These are phyloP conservation scores for Neurospora crassa DNA, from an alignment of 2,329 filamentous ascomycete genomes.

Conservation along the genomic window DNA sequence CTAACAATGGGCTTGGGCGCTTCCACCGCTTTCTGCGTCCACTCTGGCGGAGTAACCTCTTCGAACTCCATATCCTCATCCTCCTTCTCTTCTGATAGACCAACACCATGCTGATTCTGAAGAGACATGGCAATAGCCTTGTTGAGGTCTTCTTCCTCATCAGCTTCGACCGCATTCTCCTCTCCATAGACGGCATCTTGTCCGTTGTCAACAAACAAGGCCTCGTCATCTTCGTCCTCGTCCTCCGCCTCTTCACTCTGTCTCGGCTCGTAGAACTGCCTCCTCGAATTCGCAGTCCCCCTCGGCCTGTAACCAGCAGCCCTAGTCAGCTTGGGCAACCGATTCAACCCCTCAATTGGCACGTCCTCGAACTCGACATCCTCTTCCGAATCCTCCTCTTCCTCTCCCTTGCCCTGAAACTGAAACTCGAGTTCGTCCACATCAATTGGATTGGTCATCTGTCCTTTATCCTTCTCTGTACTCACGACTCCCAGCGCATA, in stretches of 20 bases:
- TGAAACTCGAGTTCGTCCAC: slow-evolving; percentile 60
- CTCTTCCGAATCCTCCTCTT: slow-evolving; percentile 56
- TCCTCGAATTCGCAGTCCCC: slow-evolving; percentile 18
- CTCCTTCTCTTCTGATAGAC: slow-evolving; percentile 15
- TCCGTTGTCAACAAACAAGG: background rate
- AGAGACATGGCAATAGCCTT: slow-evolving; percentile 81
- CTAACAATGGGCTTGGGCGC: slow-evolving; percentile 41
- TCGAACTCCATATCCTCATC: slow-evolving; percentile 35
- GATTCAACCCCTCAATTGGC: slow-evolving; percentile 80
- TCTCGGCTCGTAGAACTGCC: slow-evolving; percentile 19
- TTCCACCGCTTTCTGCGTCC: slow-evolving; percentile 45
- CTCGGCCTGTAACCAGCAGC: slow-evolving; percentile 20
- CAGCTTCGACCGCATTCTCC: slow-evolving; percentile 21
- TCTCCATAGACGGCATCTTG: slow-evolving; percentile 25
- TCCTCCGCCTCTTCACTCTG: slow-evolving; percentile 2
- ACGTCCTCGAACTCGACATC: slow-evolving; percentile 87
- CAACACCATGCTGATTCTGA: slow-evolving; percentile 45
- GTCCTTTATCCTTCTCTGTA: slow-evolving; percentile 68
- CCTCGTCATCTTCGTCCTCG: background rate
- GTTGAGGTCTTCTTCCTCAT: slow-evolving; percentile 55
- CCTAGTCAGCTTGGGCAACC: slow-evolving; percentile 55
- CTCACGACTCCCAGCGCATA: slow-evolving; percentile 94
- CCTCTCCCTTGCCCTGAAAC: slow-evolving; percentile 45
- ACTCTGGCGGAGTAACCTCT: slow-evolving; percentile 42
- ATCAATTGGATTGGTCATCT: slow-evolving; percentile 83